phyloP scores from a whole-genome alignment of 2,329 filamentous ascomycete genomes.

The Alternaria gansuensis region DNA sequence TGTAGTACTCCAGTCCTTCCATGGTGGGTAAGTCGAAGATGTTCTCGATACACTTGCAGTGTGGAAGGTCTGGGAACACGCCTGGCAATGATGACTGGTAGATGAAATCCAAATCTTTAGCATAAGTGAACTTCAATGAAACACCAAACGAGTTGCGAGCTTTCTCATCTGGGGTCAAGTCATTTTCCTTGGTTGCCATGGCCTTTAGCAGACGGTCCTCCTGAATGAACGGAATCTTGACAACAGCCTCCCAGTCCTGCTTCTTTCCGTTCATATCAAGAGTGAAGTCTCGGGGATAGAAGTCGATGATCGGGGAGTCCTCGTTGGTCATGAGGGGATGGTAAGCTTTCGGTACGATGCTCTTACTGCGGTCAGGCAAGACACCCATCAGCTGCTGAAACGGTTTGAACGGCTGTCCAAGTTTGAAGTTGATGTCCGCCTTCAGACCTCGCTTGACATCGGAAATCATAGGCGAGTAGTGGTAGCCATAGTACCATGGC shows the following conservation, averaged over 20 bases:
- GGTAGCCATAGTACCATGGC: slow-evolving; percentile 98
- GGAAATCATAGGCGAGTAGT: slow-evolving; percentile 97
- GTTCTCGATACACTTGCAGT: slow-evolving; percentile 93
- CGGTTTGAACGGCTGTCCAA: slow-evolving; percentile 93
- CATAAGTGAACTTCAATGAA: slow-evolving; percentile 90
- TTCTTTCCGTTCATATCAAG: slow-evolving; percentile 99
- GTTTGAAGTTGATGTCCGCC: slow-evolving; percentile 88
- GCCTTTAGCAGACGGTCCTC: slow-evolving; percentile 84
- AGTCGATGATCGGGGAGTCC: slow-evolving; percentile 93
- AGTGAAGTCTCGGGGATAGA: slow-evolving; percentile 96
- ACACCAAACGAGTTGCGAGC: slow-evolving; percentile 90
- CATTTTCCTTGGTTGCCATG: slow-evolving; percentile 83
- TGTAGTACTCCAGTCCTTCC: slow-evolving; percentile 85
- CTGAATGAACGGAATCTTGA: slow-evolving; percentile 99
- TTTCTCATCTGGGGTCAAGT: slow-evolving; percentile 80
- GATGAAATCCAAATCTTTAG: slow-evolving; percentile 75
- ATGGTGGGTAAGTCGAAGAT: slow-evolving; percentile 94
- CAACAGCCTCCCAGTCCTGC: slow-evolving; percentile 99
- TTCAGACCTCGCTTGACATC: slow-evolving; percentile 89
- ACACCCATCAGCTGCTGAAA: slow-evolving; percentile 99
- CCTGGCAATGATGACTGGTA: slow-evolving; percentile 90
- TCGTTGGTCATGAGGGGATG: slow-evolving; percentile 91
- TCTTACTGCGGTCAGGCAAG: slow-evolving; percentile 94
- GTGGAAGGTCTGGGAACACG: slow-evolving; percentile 85
- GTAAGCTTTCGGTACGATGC: slow-evolving; percentile 87